Conservation (phyloP, 2,329 filamentous ascomycete species). For the Aspergillus versicolor region DNA sequence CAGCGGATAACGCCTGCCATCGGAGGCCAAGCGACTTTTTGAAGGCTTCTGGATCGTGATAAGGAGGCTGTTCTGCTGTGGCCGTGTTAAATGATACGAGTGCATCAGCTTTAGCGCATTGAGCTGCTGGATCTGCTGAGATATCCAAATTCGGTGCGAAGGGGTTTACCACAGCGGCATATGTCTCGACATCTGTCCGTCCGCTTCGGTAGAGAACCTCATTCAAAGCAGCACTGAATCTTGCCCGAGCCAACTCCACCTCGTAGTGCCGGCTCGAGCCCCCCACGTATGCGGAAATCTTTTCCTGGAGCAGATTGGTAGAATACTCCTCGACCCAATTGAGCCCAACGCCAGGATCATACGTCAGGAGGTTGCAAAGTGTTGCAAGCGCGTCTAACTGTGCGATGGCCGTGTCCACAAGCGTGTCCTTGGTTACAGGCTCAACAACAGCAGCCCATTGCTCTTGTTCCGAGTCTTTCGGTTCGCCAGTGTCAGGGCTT, state of each 20-base stretch:
- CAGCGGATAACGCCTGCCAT: conserved; percentile 56
- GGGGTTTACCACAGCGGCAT: conserved; percentile 44
- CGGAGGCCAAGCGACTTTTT: conserved; percentile 35
- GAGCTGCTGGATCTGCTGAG: conserved; percentile 46
- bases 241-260: conserved; percentile 55
- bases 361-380: conserved; percentile 51
- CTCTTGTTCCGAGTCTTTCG: conserved; percentile 42
- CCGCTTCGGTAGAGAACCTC: conserved; percentile 57
- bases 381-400: conserved; percentile 58
- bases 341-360: conserved; percentile 44
- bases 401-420: conserved; percentile 68
- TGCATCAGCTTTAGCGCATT: conserved; percentile 58
- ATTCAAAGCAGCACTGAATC: conserved; percentile 56
- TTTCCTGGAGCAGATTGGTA: conserved; percentile 51
- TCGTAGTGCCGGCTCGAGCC: conserved; percentile 49
- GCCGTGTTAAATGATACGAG: conserved; percentile 55
- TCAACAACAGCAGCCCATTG: conserved; percentile 68
- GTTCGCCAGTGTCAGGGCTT: conserved; percentile 16
- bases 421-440: conserved; percentile 61
- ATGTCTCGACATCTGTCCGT: conserved; percentile 52
- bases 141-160: conserved; percentile 43
- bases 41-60: conserved; percentile 28
- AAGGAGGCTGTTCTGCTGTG: conserved; percentile 35
- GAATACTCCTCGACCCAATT: conserved; percentile 61
- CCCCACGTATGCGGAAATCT: conserved; percentile 54